These are phyloP conservation scores for Cladosporium sp. DNA, from an alignment of 2,329 filamentous ascomycete species.

Conservation along the genomic window DNA sequence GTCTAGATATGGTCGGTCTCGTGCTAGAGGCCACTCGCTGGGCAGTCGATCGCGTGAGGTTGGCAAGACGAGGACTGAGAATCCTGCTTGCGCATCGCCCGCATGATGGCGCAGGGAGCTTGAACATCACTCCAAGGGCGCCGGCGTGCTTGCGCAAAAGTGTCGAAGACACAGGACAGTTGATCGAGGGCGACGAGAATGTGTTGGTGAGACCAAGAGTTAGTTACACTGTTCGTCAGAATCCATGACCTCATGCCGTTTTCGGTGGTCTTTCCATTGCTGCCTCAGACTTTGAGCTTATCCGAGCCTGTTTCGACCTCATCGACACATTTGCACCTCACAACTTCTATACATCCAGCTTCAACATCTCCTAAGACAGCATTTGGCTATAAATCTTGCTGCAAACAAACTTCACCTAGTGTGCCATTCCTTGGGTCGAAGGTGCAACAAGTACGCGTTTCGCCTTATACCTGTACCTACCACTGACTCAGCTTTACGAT, in stretches of 20 bases:
- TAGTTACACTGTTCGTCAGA: neutral
- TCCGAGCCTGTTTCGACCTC: neutral
- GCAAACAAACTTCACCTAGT: neutral
- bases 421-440: neutral
- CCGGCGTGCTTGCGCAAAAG: slow-evolving; percentile 2
- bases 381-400: neutral
- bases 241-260: slow-evolving; percentile 16
- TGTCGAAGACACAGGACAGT: neutral
- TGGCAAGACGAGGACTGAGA: slow-evolving; percentile 27
- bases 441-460: neutral
- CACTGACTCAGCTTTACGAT: neutral
- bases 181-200: neutral
- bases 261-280: neutral
- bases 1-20: slow-evolving; percentile 18
- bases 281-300: neutral
- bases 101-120: slow-evolving; percentile 30
- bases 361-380: neutral
- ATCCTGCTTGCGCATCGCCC: slow-evolving; percentile 34
- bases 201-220: neutral
- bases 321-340: neutral
- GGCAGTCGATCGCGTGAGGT: slow-evolving; percentile 20
- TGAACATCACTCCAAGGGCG: slow-evolving; percentile 12
- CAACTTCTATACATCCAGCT: neutral
- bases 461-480: neutral
- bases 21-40: slow-evolving; percentile 18